Evolutionary conservation across 2,329 filamentous ascomycete genomes (phyloP), one percentile per base, ranked within the genome.

Genomic region (Thielaviopsis ethacetica): DNA sequence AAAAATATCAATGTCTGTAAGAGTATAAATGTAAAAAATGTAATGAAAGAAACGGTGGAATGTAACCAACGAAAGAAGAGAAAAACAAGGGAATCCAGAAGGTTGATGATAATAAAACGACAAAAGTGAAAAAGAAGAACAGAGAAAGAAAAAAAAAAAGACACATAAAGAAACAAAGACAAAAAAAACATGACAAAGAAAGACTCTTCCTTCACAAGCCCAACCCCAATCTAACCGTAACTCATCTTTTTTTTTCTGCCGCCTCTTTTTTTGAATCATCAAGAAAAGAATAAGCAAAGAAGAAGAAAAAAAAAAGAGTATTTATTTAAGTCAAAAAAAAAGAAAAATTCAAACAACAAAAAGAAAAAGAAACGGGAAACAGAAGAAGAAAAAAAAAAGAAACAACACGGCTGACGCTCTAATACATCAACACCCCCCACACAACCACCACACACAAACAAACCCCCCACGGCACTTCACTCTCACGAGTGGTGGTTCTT

Each of bases 301-400:
- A 64, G 56, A 61, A 64, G 65, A 62, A 30, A 60, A 65, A 21
- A 41, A 5, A 22, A 30, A 55, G 61, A 61, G 63, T 63, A 63
- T 66, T 63, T 64, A 65, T 63, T 70, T 70, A 69, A 68, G 66
- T 68, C 64, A 65, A 66, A 65, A 67, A 65, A 69, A 68, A 66
- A 68, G 64, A 65, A 66, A 65, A 67, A 65, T 49, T 49, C 15
- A 58, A 50, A 52, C 34, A 30, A 59, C 27, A 59, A 65, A 65
- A 62, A 62, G 61, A 63, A 57, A 63, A 63, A 56, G 64, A 61
- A 60, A 56, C 65, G 50, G 62, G 55, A 56, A 59, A 64, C 62
- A 60, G 62, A 61, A 56, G 59, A 53, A 62, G 53, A 62, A 60
- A 62, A 59, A 61, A 67, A 67, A 67, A 66, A 65, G 65, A 65